Conservation (phyloP, 495 filamentous ascomycete species). For the Penicillium soppii region DNA sequence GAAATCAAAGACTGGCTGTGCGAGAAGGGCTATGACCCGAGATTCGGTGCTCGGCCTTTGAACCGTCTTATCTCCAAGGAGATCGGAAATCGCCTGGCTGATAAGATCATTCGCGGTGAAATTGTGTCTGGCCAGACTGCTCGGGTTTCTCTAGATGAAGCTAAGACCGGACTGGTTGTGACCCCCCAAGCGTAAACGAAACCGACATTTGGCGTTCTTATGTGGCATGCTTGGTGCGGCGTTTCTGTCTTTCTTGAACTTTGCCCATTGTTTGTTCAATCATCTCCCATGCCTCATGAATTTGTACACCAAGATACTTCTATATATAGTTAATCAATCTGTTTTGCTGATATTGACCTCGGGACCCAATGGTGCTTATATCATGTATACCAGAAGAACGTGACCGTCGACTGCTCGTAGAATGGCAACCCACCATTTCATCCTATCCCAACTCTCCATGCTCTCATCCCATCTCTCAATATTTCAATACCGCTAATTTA, state of each 20-base stretch:
- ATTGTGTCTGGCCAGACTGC: conserved; percentile 73
- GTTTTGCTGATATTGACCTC: background rate
- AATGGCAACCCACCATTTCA: background rate
- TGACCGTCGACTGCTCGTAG: conserved; percentile 1
- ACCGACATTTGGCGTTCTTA: conserved; percentile 1
- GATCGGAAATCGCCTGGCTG: conserved; percentile 84
- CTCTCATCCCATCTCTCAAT: background rate
- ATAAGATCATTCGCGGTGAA: conserved; percentile 86
- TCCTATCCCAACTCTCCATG: background rate
- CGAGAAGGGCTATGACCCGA: conserved; percentile 83
- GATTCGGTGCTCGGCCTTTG: conserved; percentile 88
- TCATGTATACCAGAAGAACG: conserved; percentile 5
- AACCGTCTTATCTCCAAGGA: conserved; percentile 88
- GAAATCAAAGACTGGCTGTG: conserved; percentile 82
- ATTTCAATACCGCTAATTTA: background rate
- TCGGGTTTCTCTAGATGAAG: conserved; percentile 58
- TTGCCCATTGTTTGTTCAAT: conserved; percentile 13
- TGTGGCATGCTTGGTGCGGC: conserved; percentile 7
- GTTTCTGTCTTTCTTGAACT: conserved; percentile 3
- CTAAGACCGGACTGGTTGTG: conserved; percentile 37
- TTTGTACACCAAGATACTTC: conserved; percentile 15
- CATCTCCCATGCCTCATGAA: conserved; percentile 14
- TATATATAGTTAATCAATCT: conserved; percentile 13
- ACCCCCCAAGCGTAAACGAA: conserved; percentile 16
- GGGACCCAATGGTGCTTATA: background rate